Evolutionary conservation across 1,284 basidiomycete species (phyloP).

Genomic region (Puccinia triticina): DNA sequence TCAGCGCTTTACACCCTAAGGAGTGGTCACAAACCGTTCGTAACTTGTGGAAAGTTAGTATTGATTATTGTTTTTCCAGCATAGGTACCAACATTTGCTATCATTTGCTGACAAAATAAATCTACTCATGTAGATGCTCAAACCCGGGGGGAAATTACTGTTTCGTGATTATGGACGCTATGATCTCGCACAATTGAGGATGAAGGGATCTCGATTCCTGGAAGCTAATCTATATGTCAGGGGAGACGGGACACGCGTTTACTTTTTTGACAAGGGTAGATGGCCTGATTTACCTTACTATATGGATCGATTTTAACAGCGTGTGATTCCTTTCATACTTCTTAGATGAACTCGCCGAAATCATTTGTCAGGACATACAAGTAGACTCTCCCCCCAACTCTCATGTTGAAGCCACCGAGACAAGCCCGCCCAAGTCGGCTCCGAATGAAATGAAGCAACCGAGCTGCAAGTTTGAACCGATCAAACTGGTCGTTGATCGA

Average conservation of each 20-base stretch:
- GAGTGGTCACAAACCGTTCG: slow-evolving; percentile 84
- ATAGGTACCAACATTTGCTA: not conserved
- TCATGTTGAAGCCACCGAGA: slow-evolving; percentile 58
- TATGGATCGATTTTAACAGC: not conserved
- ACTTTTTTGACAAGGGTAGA: slow-evolving; percentile 86
- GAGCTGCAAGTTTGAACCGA: slow-evolving; percentile 66
- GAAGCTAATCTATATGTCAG: slow-evolving; percentile 91
- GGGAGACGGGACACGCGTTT: slow-evolving; percentile 94
- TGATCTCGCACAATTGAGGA: slow-evolving; percentile 89
- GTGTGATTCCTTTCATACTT: not conserved
- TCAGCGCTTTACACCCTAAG: slow-evolving; percentile 87
- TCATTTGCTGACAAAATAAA: not conserved
- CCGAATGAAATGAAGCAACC: not conserved
- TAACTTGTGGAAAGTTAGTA: slow-evolving; percentile 76
- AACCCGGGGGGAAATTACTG: slow-evolving; percentile 80
- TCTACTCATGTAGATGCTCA: slow-evolving; percentile 71
- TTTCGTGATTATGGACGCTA: slow-evolving; percentile 94
- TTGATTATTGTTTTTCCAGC: not conserved
- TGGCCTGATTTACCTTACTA: not conserved
- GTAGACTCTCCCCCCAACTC: slow-evolving; percentile 53
- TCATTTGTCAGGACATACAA: slow-evolving; percentile 70
- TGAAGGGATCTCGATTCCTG: slow-evolving; percentile 77
- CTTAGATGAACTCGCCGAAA: slow-evolving; percentile 76
- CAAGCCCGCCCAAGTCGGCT: too few species aligned
- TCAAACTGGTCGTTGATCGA: slow-evolving; percentile 81